Conservation (phyloP, 2,329 filamentous ascomycete genomes). For the Teratosphaeria pseudoeucalypti region DNA sequence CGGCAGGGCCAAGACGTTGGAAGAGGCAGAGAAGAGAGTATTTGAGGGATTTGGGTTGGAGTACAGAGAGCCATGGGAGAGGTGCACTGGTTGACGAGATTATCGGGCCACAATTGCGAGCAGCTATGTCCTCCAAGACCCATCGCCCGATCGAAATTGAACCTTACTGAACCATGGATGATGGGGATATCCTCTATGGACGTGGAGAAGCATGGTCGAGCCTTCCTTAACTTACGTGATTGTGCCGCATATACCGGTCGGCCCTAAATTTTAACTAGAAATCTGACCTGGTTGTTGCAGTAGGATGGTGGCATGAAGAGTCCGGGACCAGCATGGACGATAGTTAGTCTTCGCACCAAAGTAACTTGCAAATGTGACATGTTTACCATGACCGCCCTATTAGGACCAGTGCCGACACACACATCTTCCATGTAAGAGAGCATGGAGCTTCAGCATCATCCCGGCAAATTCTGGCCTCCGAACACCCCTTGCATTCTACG, state of each 20-base stretch:
- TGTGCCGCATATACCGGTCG: not conserved
- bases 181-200: not conserved
- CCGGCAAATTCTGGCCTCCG: not conserved
- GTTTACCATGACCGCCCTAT: not conserved
- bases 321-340: not conserved
- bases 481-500: not conserved
- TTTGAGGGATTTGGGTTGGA: slow-evolving; percentile 64
- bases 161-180: not conserved
- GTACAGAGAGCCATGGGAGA: slow-evolving; percentile 33
- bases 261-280: not conserved
- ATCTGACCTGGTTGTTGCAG: not conserved
- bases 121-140: not conserved
- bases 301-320: not conserved
- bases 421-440: not conserved
- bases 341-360: not conserved
- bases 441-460: not conserved
- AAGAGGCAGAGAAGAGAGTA: slow-evolving; percentile 67
- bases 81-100: slow-evolving; percentile 34
- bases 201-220: not conserved
- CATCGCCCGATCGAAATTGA: not conserved
- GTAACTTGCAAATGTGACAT: not conserved
- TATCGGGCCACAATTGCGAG: not conserved
- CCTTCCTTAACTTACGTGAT: not conserved
- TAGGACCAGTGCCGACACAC: not conserved
- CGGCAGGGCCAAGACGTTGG: slow-evolving; percentile 42